Base-by-base conservation (phyloP, 495 filamentous ascomycete species). In the Emericellopsis terricola region DNA sequence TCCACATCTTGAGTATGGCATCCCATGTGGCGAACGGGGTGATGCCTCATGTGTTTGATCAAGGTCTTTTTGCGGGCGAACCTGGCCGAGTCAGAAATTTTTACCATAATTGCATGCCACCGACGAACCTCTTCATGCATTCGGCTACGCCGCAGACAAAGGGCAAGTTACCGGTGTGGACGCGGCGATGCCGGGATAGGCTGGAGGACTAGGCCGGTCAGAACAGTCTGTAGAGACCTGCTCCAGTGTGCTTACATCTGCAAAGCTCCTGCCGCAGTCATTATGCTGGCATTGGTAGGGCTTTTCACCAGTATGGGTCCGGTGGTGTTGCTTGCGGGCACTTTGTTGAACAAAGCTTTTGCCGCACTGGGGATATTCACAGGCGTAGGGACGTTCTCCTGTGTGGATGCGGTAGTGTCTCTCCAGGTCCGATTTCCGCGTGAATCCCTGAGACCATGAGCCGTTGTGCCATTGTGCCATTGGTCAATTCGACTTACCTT, bases 311-410 rank as follows among this genome's bases (percentile, higher is more conserved):
- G 62, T 92, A 46, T 92, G 83, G 15, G 81, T 87, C 33, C 83
- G 72, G 29, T 74, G 78, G 49, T 92, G 83, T 15, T 89, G 82
- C 0, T 80, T 87, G 48, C 91, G 56, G 26, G 83, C 83, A 57
- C 81, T 87, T 40, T 82, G 65, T 45, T 92, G 83, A 47, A 91
- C 89, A 57, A 92, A 92, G 48, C 78, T 81, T 58, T 92, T 91
- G 19, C 73, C 75, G 55, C 83, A 92, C 15, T 68, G 73, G 19
- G 62, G 62, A 10, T 67, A 63, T 17, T 56, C 65, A 55, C 83
- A 89, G 31, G 69, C 61, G 46, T 84, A 89, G 19, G 83, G 83
- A 33, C 83, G 64, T 48, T 89, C 83, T 50, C 87, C 86, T 43
- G 83, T 92, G 46, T 92, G 83, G 49, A 92, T 92, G 31, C 83